Base-by-base conservation (phyloP, 495 filamentous ascomycete species). In the Podospora australis region DNA sequence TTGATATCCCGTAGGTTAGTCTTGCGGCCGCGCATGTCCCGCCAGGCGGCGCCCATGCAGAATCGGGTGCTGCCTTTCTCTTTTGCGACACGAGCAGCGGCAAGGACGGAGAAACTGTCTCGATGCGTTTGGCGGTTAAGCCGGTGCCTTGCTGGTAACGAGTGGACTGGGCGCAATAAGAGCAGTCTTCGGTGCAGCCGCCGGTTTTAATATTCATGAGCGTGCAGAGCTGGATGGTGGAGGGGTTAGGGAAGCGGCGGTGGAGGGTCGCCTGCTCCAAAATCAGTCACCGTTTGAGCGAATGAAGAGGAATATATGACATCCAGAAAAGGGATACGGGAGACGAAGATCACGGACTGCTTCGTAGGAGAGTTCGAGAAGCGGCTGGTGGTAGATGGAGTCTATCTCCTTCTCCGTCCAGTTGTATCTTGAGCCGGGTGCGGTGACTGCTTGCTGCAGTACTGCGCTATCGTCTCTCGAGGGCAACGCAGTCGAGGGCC, bases 201-300 rank as follows among this genome's bases (percentile, higher is more conserved):
- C 88, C 88, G n/a, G 87, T 91, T 56, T 92, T 94, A 75, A 94
- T 94, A 74, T 90, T 91, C 83, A 91, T 89, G 44, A 94, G 72
- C 2, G 88, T 94, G 72, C 88, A 91, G 70, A 91, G 84, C 61
- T 94, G 88, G 60, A 94, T 83, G 5, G 82, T 76, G 25, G 79
- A 68, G 28, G 88, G 86, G 64, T 82, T 75, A 68, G 91, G 88
- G 70, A 90, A 90, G 48, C 82, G 81, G 24, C 86, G 78, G 68
- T 94, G 88, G 46, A 91, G 65, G 34, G 75, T 79, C 44, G 75
- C 78, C 86, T 90, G 35, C 39, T 25, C 40, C 44, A 26, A 14
- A 4, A n/a, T 40, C n/a, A 53, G 50, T 14, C 20, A 26, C 4
- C 21, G 38, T 22, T 17, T 30, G 40, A n/a, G 20, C 11, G 28